Conservation (phyloP, 2,329 filamentous ascomycete species). For the Ilyonectria mors-panacis region DNA sequence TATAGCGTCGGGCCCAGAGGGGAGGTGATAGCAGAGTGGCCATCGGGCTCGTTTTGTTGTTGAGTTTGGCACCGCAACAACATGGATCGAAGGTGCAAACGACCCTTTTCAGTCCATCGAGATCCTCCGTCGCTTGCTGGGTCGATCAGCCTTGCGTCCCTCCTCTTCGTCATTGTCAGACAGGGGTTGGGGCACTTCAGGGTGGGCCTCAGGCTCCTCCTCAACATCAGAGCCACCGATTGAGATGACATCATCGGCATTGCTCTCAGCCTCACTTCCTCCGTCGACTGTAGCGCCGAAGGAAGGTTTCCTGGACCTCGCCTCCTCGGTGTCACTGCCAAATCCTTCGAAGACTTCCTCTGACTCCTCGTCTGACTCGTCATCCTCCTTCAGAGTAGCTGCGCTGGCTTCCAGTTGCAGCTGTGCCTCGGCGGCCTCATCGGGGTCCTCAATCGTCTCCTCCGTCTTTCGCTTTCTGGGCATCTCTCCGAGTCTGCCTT, state of each 20-base stretch:
- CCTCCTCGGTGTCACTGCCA: constrained; percentile 54
- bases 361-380: constrained; percentile 55
- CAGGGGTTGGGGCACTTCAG: neutral
- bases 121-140: constrained; percentile 48
- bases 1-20: no score
- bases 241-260: constrained; percentile 56
- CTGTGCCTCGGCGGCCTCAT: constrained; percentile 51
- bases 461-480: constrained; percentile 81
- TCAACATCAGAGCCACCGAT: constrained; percentile 54
- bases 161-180: constrained; percentile 44
- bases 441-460: constrained; percentile 63
- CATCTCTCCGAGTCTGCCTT: constrained; percentile 89
- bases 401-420: constrained; percentile 46
- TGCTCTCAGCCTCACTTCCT: constrained; percentile 59
- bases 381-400: constrained; percentile 50
- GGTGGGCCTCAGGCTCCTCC: constrained; percentile 34
- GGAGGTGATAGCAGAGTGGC: neutral
- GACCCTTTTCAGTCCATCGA: constrained; percentile 30
- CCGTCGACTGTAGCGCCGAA: constrained; percentile 48
- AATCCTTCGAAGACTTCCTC: constrained; percentile 58
- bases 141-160: constrained; percentile 36
- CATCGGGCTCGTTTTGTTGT: neutral
- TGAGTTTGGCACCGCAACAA: neutral
- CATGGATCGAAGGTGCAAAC: neutral
- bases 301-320: constrained; percentile 49